Evolutionary conservation across 805 yeast species (phyloP), one percentile per base, ranked within the genome.

Genomic region (Saccharomycopsis fermentans): DNA sequence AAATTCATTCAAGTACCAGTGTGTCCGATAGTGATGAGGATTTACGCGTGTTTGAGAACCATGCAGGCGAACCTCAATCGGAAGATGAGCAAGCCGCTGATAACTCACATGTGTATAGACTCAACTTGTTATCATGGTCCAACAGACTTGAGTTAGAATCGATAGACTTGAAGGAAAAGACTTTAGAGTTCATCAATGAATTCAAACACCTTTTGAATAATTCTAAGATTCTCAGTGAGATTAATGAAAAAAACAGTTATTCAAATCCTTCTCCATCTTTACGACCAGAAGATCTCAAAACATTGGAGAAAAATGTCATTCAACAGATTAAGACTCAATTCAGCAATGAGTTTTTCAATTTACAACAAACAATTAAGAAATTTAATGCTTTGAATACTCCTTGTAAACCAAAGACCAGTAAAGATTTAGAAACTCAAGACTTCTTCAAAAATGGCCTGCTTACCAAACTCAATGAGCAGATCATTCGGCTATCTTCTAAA

Each of bases 121-220:
- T 40, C 14, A 56, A 56, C 27, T 37, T 56, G 11, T 26, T 57
- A 24, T 36, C 39, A 29, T 57, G 56, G 59, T 54, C 59, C 16
- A 55, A 55, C 32, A 34, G 57, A n/a, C 37, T 57, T n/a, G 59
- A 57, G 26, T 34, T 57, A n/a, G 59, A 57, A 48, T 32, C 55
- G 6, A 50, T 54, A 12, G 54, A 53, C 21, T 34, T 57, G 34
- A 57, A 54, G 21, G 47, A 48, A 14, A 55, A 56, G 26, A 52
- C 55, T 11, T 43, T 43, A 21, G 50, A 43, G n/a, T 43, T 43
- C 17, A 43, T 43, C 2, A 43, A 43, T 8, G 50, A 43, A n/a
- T 43, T 43, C 29, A 43, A 43, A 14, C 50, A 43, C 24, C 29
- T 43, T 19, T 43, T 43, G n/a, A 43, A 43, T 9, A 43, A 43